Base-by-base conservation (phyloP, 202 grass and related monocot species). In the Setaria viridis region DNA sequence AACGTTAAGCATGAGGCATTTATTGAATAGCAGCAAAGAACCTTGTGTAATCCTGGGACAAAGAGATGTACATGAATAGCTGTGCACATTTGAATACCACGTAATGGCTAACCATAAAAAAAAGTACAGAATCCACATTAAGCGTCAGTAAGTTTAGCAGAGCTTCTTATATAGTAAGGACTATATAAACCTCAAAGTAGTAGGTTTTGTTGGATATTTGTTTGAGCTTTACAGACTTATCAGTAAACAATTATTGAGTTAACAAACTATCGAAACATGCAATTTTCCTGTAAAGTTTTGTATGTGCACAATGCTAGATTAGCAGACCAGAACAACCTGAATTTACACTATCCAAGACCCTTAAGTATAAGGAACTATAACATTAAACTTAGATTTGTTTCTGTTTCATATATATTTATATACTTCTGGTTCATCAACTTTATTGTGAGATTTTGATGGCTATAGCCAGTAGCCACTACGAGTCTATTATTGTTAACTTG, bases 11-110 rank as follows among this genome's bases (percentile, higher is more conserved):
- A 98, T 89, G 78, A 98, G 91, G 63, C 86, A 86, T 91, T 92
- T 95, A 88, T 98, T 98, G 84, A 94, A 94, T 30, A 95, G 86
- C 64, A 98, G 70, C 59, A 88, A 93, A 70, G 95, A 95, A 80
- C 91, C 93, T 80, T 64, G 47, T 72, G 70, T 46, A 82, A 98
- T 85, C 78, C 95, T 98, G 86, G 16, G 66, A 78, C 50, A 74
- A 78, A 90, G 47, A 63, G 65, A 62, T 14, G 62, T 86, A 87
- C 15, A 79, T 78, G 3, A 74, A 83, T 88, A 66, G 62, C 9
- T 65, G 0, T 68, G n/a, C 15, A 59, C 37, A 81, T 76, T 53
- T 35, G 57, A 72, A 51, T 58, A 77, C 17, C 17, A 82, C 16
- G 34, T 79, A 63, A 57, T 72, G 29, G 2, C 4, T 65, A 88